These are phyloP conservation scores for Leccinum variicolor DNA, from an alignment of 768 basidiomycete species.

Conservation along the genomic window DNA sequence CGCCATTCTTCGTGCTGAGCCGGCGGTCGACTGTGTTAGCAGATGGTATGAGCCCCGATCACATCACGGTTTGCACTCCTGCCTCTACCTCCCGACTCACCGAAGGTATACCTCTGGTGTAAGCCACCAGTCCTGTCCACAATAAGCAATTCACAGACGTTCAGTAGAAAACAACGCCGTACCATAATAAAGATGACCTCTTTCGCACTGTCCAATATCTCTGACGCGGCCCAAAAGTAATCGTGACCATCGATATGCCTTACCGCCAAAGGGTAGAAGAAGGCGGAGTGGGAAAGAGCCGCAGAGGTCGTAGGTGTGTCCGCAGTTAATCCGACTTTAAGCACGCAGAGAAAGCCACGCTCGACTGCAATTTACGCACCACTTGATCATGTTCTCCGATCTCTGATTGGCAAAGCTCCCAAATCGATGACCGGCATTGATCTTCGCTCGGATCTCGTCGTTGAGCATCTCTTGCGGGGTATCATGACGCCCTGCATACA, in stretches of 20 bases:
- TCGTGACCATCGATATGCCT: slow-evolving; percentile 95
- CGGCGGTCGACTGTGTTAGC: slow-evolving; percentile 59
- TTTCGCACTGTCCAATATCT: slow-evolving; percentile 77
- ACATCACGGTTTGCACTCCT: too few relatives aligned
- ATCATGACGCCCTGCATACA: slow-evolving; percentile 59
- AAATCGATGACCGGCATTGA: slow-evolving; percentile 80
- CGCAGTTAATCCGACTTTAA: not conserved
- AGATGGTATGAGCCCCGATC: slow-evolving; percentile 4
- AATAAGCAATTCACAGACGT: not conserved
- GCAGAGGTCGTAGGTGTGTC: not conserved
- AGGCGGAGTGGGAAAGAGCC: not conserved
- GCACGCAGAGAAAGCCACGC: not conserved
- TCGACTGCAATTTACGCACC: slow-evolving; percentile 39
- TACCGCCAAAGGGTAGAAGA: not conserved
- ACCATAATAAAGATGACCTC: slow-evolving; percentile 89
- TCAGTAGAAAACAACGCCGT: slow-evolving; percentile 11
- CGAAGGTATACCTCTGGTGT: slow-evolving; percentile 90
- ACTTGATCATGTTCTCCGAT: slow-evolving; percentile 73
- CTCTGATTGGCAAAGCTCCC: slow-evolving; percentile 78
- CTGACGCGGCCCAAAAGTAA: slow-evolving; percentile 93
- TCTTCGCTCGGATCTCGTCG: slow-evolving; percentile 71
- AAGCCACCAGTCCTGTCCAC: slow-evolving; percentile 81
- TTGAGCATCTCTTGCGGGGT: slow-evolving; percentile 65
- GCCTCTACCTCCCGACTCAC: not conserved
- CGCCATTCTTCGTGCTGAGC: slow-evolving; percentile 84